A percentile compares a stretch with the other conserved stretches of the same genome.
Conservation (phyloP, 257 asterid species). For the Solanum appendiculatum region DNA sequence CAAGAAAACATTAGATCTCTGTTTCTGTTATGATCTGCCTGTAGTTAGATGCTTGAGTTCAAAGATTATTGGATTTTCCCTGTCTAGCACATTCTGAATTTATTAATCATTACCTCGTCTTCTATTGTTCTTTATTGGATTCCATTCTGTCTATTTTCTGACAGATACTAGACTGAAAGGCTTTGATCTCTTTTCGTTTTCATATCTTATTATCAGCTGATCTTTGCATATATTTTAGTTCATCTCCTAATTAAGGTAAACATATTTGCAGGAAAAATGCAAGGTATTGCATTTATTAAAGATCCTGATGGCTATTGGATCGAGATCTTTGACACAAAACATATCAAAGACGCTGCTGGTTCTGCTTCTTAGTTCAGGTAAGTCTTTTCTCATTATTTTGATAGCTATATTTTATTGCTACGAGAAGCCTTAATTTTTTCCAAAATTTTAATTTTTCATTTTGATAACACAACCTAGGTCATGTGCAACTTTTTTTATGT, state of each 20-base stretch:
- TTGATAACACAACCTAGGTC: neutral
- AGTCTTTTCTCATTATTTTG: neutral
- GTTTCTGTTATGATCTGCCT: neutral
- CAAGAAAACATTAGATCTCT: neutral
- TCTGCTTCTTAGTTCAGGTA: constrained; percentile 39
- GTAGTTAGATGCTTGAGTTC: neutral
- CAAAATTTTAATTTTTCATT: neutral
- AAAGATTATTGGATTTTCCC: neutral
- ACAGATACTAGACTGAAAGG: neutral
- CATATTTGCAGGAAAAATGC: constrained; percentile 54
- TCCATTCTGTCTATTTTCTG: neutral
- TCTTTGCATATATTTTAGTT: neutral
- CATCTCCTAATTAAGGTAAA: neutral
- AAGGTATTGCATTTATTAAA: constrained; percentile 69
- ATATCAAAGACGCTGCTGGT: constrained; percentile 33
- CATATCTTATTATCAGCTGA: neutral
- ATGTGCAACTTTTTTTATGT: neutral
- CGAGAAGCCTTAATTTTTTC: neutral
- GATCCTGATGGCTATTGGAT: constrained; percentile 99
- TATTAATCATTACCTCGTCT: neutral
- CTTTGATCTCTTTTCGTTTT: neutral
- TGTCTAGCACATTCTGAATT: neutral
- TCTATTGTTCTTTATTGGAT: neutral
- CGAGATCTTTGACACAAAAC: constrained; percentile 60
- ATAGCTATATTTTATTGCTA: neutral